phyloP scores from a whole-genome alignment of 495 filamentous ascomycete genomes.

The Penicillium egyptiacum region DNA sequence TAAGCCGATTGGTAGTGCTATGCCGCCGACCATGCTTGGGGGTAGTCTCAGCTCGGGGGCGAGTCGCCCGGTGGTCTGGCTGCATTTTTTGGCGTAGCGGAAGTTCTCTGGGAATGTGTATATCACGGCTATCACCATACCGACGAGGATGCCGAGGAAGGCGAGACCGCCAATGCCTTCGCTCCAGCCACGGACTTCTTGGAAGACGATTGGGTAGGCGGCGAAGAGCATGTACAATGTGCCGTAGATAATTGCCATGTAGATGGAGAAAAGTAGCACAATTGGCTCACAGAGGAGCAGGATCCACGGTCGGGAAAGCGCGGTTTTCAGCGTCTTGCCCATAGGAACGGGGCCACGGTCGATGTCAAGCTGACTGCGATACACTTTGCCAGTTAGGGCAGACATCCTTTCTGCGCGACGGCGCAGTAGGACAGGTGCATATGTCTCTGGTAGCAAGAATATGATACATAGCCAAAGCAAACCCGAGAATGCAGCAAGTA shows the following conservation, averaged over 20 bases:
- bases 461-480: slow-evolving; percentile 56
- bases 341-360: slow-evolving; percentile 40
- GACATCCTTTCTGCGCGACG: slow-evolving; percentile 54
- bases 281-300: slow-evolving; percentile 58
- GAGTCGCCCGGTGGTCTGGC: slow-evolving; percentile 32
- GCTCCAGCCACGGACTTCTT: slow-evolving; percentile 69
- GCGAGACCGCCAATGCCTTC: slow-evolving; percentile 69
- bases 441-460: slow-evolving; percentile 59
- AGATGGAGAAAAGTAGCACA: slow-evolving; percentile 63
- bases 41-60: slow-evolving; percentile 45
- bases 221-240: slow-evolving; percentile 84
- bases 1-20: slow-evolving; percentile 50
- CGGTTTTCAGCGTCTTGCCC: slow-evolving; percentile 43
- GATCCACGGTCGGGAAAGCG: slow-evolving; percentile 52
- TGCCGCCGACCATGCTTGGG: slow-evolving; percentile 33
- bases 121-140: slow-evolving; percentile 66
- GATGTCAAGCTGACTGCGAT: slow-evolving; percentile 48
- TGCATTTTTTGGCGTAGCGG: slow-evolving; percentile 37
- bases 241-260: slow-evolving; percentile 74
- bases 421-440: slow-evolving; percentile 58
- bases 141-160: slow-evolving; percentile 78
- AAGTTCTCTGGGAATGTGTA: slow-evolving; percentile 46
- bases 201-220: slow-evolving; percentile 77
- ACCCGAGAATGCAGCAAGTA: slow-evolving; percentile 52
- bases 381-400: slow-evolving; percentile 57